These are phyloP conservation scores for Xylaria sp. DNA, from an alignment of 2,329 filamentous ascomycete genomes.

Conservation along the genomic window DNA sequence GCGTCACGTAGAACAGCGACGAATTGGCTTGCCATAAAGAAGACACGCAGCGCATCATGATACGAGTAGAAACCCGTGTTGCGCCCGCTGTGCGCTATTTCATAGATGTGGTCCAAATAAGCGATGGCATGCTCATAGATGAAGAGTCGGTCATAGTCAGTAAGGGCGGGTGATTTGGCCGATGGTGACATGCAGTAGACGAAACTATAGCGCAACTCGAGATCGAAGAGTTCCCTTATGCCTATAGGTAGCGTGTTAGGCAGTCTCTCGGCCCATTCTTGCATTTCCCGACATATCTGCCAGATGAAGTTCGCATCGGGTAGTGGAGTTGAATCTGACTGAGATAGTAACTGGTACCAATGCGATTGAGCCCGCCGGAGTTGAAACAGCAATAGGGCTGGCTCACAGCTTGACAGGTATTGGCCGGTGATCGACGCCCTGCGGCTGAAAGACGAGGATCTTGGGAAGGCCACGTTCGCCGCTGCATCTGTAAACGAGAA, in stretches of 20 bases:
- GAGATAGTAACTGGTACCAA: conserved; percentile 91
- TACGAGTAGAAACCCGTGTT: conserved; percentile 81
- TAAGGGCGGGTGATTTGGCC: conserved; percentile 75
- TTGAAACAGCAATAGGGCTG: conserved; percentile 81
- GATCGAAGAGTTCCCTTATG: conserved; percentile 81
- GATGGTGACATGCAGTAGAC: conserved; percentile 89
- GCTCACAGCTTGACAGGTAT: conserved; percentile 68
- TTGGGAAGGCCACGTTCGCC: conserved; percentile 81
- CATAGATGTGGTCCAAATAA: conserved; percentile 81
- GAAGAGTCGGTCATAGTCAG: conserved; percentile 79
- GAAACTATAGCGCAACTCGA: conserved; percentile 91
- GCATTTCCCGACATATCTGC: conserved; percentile 80
- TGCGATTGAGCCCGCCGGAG: conserved; percentile 86
- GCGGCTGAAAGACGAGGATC: conserved; percentile 57
- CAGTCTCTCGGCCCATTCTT: conserved; percentile 82
- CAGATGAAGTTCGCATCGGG: conserved; percentile 79
- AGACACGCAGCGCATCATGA: conserved; percentile 86
- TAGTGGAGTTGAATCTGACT: conserved; percentile 76
- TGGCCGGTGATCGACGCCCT: conserved; percentile 57
- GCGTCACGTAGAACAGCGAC: conserved; percentile 69
- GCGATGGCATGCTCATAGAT: conserved; percentile 88
- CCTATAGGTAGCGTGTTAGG: conserved; percentile 71
- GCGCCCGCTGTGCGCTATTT: conserved; percentile 68
- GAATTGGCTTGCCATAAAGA: conserved; percentile 76
- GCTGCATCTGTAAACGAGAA: conserved; percentile 96